Evolutionary conservation across 164 flowering plant genomes (phyloP).

Genomic region (Tetracentron sinense): DNA sequence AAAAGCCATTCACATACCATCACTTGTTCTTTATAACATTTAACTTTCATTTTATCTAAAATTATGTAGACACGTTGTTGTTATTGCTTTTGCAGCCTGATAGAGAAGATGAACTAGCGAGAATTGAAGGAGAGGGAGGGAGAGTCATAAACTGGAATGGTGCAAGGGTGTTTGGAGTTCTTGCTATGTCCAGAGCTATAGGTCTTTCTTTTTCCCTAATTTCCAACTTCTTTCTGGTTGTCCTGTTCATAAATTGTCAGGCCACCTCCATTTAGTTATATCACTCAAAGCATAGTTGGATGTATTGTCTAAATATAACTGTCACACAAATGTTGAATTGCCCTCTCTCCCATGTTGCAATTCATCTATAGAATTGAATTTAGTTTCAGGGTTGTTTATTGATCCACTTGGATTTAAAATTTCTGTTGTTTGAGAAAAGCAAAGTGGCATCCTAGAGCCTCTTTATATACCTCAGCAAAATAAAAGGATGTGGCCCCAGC

Average conservation of each 20-base stretch:
- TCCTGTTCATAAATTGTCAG: background rate
- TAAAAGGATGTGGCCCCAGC: no score
- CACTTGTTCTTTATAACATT: no score
- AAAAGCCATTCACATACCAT: no score
- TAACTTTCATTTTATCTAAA: no score
- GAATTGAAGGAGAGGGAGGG: conserved; percentile 70
- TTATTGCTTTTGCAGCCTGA: conserved; percentile 52
- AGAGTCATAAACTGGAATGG: conserved; percentile 79
- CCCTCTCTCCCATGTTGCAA: no score
- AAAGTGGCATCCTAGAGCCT: no score
- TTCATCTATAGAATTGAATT: no score
- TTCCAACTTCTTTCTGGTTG: conserved; percentile 1
- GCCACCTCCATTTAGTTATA: background rate
- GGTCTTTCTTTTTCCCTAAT: conserved; percentile 31
- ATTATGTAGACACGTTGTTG: no score
- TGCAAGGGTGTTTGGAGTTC: conserved; percentile 72
- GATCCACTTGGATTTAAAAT: no score
- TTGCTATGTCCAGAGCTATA: conserved; percentile 83
- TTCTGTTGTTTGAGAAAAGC: no score
- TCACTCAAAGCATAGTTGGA: background rate
- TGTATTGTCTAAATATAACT: conserved; percentile 1
- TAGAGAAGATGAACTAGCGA: conserved; percentile 56
- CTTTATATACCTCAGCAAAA: no score
- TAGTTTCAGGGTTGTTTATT: no score
- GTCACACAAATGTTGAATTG: background rate